Percentiles rank a stretch among this genome's conserved stretches.
Evolutionary conservation across 164 flowering plant genomes (phyloP).

Genomic region (Magnolia officinalis): DNA sequence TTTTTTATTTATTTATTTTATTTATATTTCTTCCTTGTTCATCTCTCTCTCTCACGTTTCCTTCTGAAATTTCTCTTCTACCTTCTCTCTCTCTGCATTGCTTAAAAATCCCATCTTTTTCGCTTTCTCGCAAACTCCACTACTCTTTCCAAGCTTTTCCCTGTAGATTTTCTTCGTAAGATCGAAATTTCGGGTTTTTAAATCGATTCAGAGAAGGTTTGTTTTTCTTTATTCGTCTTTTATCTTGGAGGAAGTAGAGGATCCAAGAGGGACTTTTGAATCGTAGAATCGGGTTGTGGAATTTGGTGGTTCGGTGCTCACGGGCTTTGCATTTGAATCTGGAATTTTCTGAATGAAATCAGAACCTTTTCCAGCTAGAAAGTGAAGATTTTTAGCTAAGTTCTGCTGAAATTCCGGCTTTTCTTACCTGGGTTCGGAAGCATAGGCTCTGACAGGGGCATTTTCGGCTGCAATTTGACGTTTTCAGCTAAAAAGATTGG

Average conservation of each 20-base stretch:
- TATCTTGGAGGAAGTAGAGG: neutral
- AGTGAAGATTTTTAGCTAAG: no score
- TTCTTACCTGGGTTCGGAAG: neutral
- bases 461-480: no score
- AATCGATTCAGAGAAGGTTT: neutral
- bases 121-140: neutral
- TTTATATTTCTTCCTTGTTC: neutral
- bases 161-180: neutral
- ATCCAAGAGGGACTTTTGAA: neutral
- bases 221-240: neutral
- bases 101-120: neutral
- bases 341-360: no score
- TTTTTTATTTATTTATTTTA: neutral
- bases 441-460: neutral
- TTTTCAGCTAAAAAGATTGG: neutral
- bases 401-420: neutral
- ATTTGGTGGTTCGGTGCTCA: no score
- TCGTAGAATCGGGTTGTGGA: neutral
- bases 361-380: no score
- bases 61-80: neutral
- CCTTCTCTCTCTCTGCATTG: neutral
- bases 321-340: no score
- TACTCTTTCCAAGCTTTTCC: neutral
- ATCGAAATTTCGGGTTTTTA: neutral
- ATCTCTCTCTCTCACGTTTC: neutral